Percentiles rank a stretch among this genome's conserved stretches.
Evolutionary conservation across 2,329 filamentous ascomycete species (phyloP).

Genomic region (Exophiala aquamarina): DNA sequence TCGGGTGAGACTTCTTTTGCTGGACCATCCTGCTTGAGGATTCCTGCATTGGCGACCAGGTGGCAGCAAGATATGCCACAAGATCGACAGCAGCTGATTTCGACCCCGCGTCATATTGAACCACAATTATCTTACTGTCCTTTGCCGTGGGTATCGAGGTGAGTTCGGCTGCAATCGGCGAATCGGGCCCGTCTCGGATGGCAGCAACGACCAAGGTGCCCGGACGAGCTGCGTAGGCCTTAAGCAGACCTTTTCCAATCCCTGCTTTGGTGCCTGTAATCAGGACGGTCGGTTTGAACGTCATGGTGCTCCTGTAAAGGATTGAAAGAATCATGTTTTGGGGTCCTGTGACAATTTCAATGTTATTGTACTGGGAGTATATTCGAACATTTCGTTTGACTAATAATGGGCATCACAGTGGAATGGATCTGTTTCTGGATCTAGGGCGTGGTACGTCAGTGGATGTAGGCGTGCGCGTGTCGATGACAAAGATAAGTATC

Average conservation of each 20-base stretch:
- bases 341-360: no score
- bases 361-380: no score
- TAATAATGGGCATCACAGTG: no score
- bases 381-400: no score
- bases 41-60: constrained; percentile 53
- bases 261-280: constrained; percentile 20
- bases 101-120: constrained; percentile 40
- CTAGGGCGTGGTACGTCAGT: no score
- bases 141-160: constrained; percentile 33
- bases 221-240: constrained; percentile 18
- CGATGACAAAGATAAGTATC: background rate
- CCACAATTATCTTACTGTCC: constrained; percentile 39
- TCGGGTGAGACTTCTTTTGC: constrained; percentile 36
- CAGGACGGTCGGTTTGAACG: constrained; percentile 16
- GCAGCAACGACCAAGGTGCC: constrained; percentile 20
- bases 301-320: constrained; percentile 5
- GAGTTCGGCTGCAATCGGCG: constrained; percentile 28
- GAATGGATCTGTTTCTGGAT: no score
- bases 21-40: constrained; percentile 34
- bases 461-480: no score
- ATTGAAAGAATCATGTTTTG: background rate
- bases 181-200: constrained; percentile 21
- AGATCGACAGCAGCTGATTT: constrained; percentile 34
- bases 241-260: constrained; percentile 20
- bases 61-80: constrained; percentile 31